These are phyloP conservation scores for Stentor roeselii DNA, from an alignment of 73 alveolate species.

Conservation along the genomic window DNA sequence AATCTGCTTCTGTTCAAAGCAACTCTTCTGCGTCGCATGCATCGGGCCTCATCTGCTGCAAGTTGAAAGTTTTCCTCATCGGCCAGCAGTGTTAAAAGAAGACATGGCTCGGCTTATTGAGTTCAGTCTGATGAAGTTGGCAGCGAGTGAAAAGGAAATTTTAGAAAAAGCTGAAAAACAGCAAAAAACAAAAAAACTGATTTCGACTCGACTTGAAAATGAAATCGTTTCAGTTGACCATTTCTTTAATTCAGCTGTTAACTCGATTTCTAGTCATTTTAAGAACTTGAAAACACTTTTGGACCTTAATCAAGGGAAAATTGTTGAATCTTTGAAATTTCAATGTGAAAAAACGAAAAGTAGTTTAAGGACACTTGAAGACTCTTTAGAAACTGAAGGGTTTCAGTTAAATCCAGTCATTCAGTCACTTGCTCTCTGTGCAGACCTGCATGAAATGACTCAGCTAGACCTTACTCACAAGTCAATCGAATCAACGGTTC, in stretches of 20 bases:
- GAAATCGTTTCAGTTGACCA: not conserved
- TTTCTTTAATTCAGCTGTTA: not conserved
- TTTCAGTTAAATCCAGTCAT: not conserved
- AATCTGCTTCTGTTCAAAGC: not conserved
- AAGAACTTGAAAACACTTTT: no score
- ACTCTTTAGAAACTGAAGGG: not conserved
- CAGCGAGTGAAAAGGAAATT: not conserved
- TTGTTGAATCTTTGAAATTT: not conserved
- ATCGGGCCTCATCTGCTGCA: not conserved
- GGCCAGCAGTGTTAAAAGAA: not conserved
- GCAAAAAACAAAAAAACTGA: not conserved
- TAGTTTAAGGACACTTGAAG: not conserved
- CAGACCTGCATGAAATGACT: not conserved
- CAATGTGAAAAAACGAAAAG: not conserved
- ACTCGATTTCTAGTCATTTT: not conserved
- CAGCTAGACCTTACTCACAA: not conserved
- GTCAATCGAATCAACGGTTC: not conserved
- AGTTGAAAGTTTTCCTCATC: not conserved
- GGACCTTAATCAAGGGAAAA: not conserved
- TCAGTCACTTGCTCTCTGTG: not conserved
- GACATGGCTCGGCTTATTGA: not conserved
- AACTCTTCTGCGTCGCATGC: not conserved
- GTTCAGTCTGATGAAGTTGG: not conserved
- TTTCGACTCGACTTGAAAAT: not conserved
- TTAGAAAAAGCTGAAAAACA: not conserved